Evolutionary conservation across 148 eudicot species (phyloP).

Genomic region (Selenicereus undatus): DNA sequence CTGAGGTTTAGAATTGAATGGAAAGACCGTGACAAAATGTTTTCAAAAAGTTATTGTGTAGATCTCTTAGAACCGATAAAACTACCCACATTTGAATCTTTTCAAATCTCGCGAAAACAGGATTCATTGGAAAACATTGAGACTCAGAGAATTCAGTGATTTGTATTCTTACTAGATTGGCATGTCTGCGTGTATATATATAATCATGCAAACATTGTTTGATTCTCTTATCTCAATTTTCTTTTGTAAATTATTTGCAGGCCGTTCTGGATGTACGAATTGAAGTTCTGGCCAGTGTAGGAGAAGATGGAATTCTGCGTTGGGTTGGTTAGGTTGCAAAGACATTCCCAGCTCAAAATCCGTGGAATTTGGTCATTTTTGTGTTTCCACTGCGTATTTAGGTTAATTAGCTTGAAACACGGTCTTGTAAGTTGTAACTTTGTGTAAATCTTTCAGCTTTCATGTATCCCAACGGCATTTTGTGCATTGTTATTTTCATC

Average conservation of each 20-base stretch:
- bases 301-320: constrained; percentile 82
- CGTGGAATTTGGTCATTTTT: background rate
- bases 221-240: background rate
- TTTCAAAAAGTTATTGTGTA: too few species aligned
- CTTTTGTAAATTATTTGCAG: constrained; percentile 33
- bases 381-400: background rate
- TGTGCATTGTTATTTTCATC: background rate
- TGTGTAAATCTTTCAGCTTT: background rate
- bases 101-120: too few species aligned
- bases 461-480: background rate
- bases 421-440: background rate
- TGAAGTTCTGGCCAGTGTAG: constrained; percentile 79
- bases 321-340: constrained; percentile 64
- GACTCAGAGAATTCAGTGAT: too few species aligned
- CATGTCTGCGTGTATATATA: too few species aligned
- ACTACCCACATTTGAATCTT: too few species aligned
- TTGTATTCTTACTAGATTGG: too few species aligned
- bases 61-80: too few species aligned
- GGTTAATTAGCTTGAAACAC: background rate
- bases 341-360: background rate
- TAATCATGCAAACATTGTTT: background rate
- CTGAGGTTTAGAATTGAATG: too few species aligned
- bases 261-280: constrained; percentile 76
- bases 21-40: too few species aligned
- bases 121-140: too few species aligned